phyloP scores from a whole-genome alignment of 2,329 filamentous ascomycete species.

The Penicillium brevicompactum region DNA sequence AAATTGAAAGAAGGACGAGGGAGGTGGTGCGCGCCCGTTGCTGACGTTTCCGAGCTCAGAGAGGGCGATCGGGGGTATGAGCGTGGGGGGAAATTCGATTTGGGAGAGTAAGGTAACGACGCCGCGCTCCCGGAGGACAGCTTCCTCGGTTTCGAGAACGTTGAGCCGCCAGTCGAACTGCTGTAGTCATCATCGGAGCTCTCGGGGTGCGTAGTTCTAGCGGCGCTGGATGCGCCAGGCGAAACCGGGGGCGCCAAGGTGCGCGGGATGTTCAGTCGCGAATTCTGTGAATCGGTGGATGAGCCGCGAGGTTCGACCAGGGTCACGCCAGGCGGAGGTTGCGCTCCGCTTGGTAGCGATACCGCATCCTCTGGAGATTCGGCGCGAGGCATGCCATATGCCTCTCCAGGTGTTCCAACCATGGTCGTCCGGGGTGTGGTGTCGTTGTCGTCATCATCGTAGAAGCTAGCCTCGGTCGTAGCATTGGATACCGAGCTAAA shows the following conservation, averaged over 20 bases:
- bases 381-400: constrained; percentile 31
- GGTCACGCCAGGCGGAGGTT: constrained; percentile 23
- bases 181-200: constrained; percentile 70
- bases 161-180: constrained; percentile 58
- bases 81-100: constrained; percentile 61
- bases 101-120: constrained; percentile 62
- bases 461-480: constrained; percentile 27
- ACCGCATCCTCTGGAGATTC: constrained; percentile 37
- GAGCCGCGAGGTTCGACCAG: constrained; percentile 30
- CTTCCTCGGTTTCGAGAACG: constrained; percentile 73
- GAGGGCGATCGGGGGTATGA: constrained; percentile 78
- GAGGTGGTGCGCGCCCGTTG: constrained; percentile 54
- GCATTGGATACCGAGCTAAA: constrained; percentile 63
- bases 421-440: constrained; percentile 27
- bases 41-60: constrained; percentile 77
- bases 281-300: constrained; percentile 39
- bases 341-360: constrained; percentile 14
- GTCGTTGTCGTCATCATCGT: constrained; percentile 44
- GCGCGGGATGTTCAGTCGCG: constrained; percentile 41
- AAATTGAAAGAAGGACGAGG: constrained; percentile 87
- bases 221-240: constrained; percentile 50
- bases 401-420: constrained; percentile 16
- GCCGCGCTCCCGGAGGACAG: constrained; percentile 71
- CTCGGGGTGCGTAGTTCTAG: constrained; percentile 64
- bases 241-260: constrained; percentile 50